Evolutionary conservation across 2,329 filamentous ascomycete species (phyloP).

Genomic region (Penicillium sp.): DNA sequence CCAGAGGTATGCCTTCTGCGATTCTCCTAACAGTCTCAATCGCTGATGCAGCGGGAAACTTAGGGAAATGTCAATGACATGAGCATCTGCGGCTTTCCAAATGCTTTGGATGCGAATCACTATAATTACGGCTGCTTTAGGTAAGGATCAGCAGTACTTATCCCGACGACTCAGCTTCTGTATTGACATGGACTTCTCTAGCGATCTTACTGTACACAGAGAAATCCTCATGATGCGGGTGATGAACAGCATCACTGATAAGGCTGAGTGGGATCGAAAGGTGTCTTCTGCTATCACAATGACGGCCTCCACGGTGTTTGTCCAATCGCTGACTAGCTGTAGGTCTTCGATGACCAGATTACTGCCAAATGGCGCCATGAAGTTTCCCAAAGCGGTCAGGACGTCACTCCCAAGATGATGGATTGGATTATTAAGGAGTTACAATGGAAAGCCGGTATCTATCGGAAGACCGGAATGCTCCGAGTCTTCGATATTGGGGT

Average conservation of each 20-base stretch:
- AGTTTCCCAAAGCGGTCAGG: slow-evolving; percentile 14
- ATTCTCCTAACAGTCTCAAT: background rate
- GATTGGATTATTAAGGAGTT: slow-evolving; percentile 49
- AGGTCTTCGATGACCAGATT: background rate
- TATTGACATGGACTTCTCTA: background rate
- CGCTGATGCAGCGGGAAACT: background rate
- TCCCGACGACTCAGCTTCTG: background rate
- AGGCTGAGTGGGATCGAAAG: slow-evolving; percentile 42
- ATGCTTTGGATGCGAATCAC: background rate
- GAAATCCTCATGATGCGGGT: slow-evolving; percentile 43
- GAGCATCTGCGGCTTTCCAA: background rate
- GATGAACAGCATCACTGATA: slow-evolving; percentile 45
- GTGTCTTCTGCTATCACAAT: slow-evolving; percentile 18
- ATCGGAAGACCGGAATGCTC: slow-evolving; percentile 41
- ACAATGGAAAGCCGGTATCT: slow-evolving; percentile 46
- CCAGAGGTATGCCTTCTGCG: background rate
- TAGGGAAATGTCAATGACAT: background rate
- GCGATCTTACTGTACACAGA: slow-evolving; percentile 15
- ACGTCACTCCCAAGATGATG: slow-evolving; percentile 36
- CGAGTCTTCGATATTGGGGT: slow-evolving; percentile 47
- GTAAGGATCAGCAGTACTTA: background rate
- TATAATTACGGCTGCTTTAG: background rate
- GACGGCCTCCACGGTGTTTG: background rate
- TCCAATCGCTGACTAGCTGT: background rate
- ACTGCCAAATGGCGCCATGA: background rate